Conservation (phyloP, 805 yeast species). For the Schwanniomyces polymorphus region DNA sequence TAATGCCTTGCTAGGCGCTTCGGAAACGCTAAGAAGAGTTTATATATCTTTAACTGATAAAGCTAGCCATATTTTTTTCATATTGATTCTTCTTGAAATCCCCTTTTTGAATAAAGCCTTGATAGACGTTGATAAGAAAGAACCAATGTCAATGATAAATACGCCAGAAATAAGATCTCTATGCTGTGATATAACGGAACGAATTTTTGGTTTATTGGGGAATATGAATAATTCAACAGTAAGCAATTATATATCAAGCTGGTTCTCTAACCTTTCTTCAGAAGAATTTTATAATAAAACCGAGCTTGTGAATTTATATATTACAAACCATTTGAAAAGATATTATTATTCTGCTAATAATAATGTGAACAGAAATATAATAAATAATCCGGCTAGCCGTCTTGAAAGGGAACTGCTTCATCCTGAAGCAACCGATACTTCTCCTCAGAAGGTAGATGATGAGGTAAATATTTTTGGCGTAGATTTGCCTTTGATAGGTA, state of each 20-base stretch:
- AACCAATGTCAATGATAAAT: slow-evolving; percentile 29
- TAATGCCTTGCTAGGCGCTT: slow-evolving; percentile 52
- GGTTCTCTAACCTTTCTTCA: slow-evolving; percentile 50
- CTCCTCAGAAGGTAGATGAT: slow-evolving; percentile 17
- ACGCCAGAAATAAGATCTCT: slow-evolving; percentile 53
- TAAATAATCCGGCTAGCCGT: slow-evolving; percentile 6
- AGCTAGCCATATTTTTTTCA: slow-evolving; percentile 53
- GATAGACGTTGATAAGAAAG: slow-evolving; percentile 26
- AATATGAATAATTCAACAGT: slow-evolving; percentile 40
- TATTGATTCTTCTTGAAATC: slow-evolving; percentile 65
- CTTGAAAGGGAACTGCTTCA: slow-evolving; percentile 4
- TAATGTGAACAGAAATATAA: slow-evolving; percentile 10
- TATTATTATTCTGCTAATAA: slow-evolving; percentile 42
- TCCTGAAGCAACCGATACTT: background rate
- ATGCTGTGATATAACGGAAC: slow-evolving; percentile 69
- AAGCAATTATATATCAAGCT: slow-evolving; percentile 47
- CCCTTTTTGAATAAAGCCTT: slow-evolving; percentile 58
- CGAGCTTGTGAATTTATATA: slow-evolving; percentile 70
- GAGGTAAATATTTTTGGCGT: slow-evolving; percentile 16
- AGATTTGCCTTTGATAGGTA: slow-evolving; percentile 9
- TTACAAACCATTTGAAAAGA: slow-evolving; percentile 71
- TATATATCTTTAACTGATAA: slow-evolving; percentile 39
- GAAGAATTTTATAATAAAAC: slow-evolving; percentile 52
- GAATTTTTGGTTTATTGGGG: slow-evolving; percentile 68
- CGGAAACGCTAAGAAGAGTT: slow-evolving; percentile 50